phyloP scores from a whole-genome alignment of 2,329 filamentous ascomycete species.

The Talaromyces sp. region DNA sequence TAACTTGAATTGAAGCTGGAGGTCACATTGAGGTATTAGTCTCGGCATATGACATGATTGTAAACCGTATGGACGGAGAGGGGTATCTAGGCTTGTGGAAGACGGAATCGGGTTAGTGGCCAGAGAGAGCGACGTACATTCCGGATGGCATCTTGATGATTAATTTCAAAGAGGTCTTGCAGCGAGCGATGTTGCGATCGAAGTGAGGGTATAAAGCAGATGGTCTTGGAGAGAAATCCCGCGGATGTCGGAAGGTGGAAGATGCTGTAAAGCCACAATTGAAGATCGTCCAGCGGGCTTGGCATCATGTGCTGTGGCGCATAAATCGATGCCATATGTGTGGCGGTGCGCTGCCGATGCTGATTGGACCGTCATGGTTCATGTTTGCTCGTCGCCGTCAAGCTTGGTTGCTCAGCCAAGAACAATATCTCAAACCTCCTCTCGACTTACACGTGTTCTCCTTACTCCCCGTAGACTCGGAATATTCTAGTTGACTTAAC shows the following conservation, averaged over 20 bases:
- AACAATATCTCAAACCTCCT: background rate
- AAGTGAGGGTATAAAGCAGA: background rate
- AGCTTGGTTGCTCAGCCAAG: constrained; percentile 11
- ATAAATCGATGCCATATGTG: background rate
- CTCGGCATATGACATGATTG: background rate
- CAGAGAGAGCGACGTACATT: constrained; percentile 18
- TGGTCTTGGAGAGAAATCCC: background rate
- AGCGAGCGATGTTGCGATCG: background rate
- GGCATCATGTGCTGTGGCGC: constrained; percentile 14
- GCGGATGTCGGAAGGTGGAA: background rate
- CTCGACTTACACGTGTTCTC: background rate
- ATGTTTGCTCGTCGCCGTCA: background rate
- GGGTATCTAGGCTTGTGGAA: background rate
- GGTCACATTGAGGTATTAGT: background rate
- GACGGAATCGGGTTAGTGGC: background rate
- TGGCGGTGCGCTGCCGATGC: constrained; percentile 7
- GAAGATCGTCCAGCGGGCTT: constrained; percentile 7
- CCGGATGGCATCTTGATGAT: constrained; percentile 20
- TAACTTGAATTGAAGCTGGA: constrained; percentile 68
- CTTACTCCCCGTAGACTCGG: background rate
- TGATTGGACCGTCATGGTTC: background rate
- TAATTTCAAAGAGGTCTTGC: background rate
- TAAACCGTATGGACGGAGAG: background rate
- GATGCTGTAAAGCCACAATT: constrained; percentile 10
- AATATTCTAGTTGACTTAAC: background rate